phyloP scores from a whole-genome alignment of 352 stramenopile genomes.

The Globisporangium yorkense region DNA sequence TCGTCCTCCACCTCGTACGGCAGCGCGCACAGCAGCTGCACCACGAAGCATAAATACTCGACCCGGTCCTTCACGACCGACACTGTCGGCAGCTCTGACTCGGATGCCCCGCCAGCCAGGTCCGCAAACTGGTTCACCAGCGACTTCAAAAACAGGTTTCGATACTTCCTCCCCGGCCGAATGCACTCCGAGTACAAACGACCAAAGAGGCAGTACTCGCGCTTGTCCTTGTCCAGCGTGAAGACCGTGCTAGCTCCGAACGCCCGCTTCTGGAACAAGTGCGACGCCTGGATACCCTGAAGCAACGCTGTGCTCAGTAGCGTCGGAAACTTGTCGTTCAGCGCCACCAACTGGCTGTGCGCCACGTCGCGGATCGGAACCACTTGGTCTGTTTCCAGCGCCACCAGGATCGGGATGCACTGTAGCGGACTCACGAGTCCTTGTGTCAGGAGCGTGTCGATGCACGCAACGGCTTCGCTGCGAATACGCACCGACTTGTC shows the following conservation, averaged over 20 bases:
- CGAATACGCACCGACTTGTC: constrained; percentile 58
- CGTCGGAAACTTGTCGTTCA: constrained; percentile 55
- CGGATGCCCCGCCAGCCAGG: constrained; percentile 12
- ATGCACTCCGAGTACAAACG: constrained; percentile 67
- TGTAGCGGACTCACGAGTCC: constrained; percentile 71
- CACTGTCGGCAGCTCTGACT: constrained; percentile 1
- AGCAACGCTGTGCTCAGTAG: constrained; percentile 48
- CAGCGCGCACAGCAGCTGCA: constrained; percentile 57
- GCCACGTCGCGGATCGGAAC: constrained; percentile 56
- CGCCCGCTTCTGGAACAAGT: constrained; percentile 57
- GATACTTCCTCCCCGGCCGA: constrained; percentile 27
- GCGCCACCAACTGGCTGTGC: constrained; percentile 51
- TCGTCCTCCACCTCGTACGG: constrained; percentile 82
- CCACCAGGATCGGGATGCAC: constrained; percentile 76
- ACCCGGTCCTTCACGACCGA: constrained; percentile 18
- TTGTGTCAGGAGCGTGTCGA: constrained; percentile 64
- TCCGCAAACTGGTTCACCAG: constrained; percentile 71
- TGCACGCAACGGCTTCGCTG: constrained; percentile 58
- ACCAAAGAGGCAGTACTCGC: constrained; percentile 64
- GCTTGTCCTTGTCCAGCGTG: constrained; percentile 61
- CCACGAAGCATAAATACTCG: constrained; percentile 75
- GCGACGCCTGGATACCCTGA: constrained; percentile 55
- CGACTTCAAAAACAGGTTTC: constrained; percentile 57
- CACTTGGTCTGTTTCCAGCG: constrained; percentile 71
- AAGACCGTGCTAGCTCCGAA: constrained; percentile 47